Conservation (phyloP, 164 flowering plant species). For the Aristolochia fimbriata region DNA sequence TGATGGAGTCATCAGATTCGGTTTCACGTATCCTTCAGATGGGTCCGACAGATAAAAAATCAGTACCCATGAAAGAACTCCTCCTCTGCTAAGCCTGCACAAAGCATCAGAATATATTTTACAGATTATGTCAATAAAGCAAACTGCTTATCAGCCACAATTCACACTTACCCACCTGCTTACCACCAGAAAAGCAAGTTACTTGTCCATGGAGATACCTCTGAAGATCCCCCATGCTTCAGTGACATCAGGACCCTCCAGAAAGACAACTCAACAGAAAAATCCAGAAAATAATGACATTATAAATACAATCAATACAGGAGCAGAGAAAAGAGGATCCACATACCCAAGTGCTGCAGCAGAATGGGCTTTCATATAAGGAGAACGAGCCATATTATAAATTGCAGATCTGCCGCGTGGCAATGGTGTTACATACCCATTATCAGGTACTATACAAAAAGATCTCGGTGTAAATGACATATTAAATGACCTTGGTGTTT, state of each 20-base stretch:
- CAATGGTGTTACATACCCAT: constrained; percentile 51
- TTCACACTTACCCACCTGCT: constrained; percentile 24
- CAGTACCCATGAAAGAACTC: constrained; percentile 63
- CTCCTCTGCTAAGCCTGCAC: constrained; percentile 60
- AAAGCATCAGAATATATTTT: not conserved
- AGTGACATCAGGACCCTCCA: not conserved
- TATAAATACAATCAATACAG: too few relatives aligned
- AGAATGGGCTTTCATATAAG: constrained; percentile 49
- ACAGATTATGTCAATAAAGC: too few relatives aligned
- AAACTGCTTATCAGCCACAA: not conserved
- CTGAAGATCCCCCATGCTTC: constrained; percentile 24
- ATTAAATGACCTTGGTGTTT: constrained; percentile 23
- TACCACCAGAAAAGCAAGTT: constrained; percentile 25
- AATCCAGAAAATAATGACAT: too few relatives aligned
- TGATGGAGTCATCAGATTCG: constrained; percentile 35
- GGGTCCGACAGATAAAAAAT: constrained; percentile 69
- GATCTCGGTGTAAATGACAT: constrained; percentile 30
- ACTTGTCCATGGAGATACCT: constrained; percentile 28
- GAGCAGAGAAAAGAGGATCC: not conserved
- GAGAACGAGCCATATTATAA: constrained; percentile 77
- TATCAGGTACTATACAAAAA: constrained; percentile 23
- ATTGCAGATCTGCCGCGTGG: constrained; percentile 81
- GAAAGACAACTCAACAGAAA: too few relatives aligned
- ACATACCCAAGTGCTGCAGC: constrained; percentile 34
- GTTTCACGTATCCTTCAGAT: constrained; percentile 79